Evolutionary conservation across 768 basidiomycete species (phyloP).

Genomic region (Hericium alpestre): DNA sequence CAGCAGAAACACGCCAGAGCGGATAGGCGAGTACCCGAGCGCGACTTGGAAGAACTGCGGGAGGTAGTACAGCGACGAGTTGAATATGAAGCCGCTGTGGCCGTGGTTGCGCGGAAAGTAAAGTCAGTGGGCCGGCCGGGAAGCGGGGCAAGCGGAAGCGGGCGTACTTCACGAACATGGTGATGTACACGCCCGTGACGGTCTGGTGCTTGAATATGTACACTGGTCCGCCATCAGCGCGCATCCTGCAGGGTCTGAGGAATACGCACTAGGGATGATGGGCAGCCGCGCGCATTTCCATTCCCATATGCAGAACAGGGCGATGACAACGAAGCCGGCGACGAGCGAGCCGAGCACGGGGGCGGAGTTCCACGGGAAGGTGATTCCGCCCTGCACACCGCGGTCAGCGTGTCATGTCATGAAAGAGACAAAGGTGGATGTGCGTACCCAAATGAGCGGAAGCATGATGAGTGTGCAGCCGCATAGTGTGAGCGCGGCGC

Average conservation of each 20-base stretch:
- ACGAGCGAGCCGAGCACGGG: not conserved
- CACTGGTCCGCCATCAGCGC: conserved; percentile 29
- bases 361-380: not conserved
- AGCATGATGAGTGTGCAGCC: conserved; percentile 56
- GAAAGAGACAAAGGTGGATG: conserved; percentile 32
- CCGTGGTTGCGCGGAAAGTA: not conserved
- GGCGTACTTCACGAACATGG: conserved; percentile 58
- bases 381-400: not conserved
- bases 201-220: conserved; percentile 61
- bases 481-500: conserved; percentile 44
- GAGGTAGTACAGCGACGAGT: conserved; percentile 58
- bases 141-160: not conserved
- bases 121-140: not conserved
- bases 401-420: not conserved
- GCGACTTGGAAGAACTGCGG: conserved; percentile 72
- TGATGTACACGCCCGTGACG: conserved; percentile 55
- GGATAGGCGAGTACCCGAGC: conserved; percentile 54
- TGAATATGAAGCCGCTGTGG: conserved; percentile 47
- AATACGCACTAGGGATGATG: conserved; percentile 53
- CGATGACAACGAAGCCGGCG: conserved; percentile 30
- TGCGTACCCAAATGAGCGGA: conserved; percentile 59
- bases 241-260: not conserved
- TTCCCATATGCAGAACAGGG: conserved; percentile 61
- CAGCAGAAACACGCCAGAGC: conserved; percentile 54
- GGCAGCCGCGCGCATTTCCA: conserved; percentile 61